Evolutionary conservation across 176 grass and related monocot species (phyloP), one percentile per base, ranked within the genome.

Genomic region (Ananas comosus): DNA sequence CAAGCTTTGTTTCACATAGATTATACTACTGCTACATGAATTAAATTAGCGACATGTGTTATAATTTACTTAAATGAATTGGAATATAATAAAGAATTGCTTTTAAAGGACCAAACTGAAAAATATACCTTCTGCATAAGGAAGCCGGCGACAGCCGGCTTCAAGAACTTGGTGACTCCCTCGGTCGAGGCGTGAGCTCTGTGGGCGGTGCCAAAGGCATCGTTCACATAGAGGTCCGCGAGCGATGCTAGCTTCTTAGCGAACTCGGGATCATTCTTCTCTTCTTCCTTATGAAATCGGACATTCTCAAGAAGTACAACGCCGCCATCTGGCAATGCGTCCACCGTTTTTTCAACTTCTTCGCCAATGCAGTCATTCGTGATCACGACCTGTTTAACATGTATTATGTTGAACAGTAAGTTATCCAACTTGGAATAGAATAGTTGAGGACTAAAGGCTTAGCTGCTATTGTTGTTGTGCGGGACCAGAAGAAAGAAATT

Each of bases 211-310:
- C 81, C 81, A 53, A 83, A 83, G 64, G 81, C 81, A 68, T 83
- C 81, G n/a, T 83, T 83, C 23, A 83, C 81, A 51, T 83, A 83
- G 27, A 83, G 58, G 51, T 83, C 81, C 51, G 75, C 81, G 27
- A 83, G 67, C 50, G 81, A 83, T 3, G 81, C 81, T 49, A 83
- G 52, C 75, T 83, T 83, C 70, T 83, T 74, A 19, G 81, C 81
- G 49, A 83, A 83, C 67, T 79, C 81, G 51, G 81, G 81, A 52
- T 78, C 81, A 68, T 83, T 83, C 68, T 83, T 78, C 75, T 83
- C 81, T 78, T 83, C 81, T 73, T 83, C 81, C 68, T 83, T 83
- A 52, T 83, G 78, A 66, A 83, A 83, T 52, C 81, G 68, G 22
- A 83, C 81, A 68, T 83, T 83, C 61, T 83, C 81, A 63, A 83